Conservation (phyloP, 2,329 filamentous ascomycete species). For the Calonectria hongkongensis region DNA sequence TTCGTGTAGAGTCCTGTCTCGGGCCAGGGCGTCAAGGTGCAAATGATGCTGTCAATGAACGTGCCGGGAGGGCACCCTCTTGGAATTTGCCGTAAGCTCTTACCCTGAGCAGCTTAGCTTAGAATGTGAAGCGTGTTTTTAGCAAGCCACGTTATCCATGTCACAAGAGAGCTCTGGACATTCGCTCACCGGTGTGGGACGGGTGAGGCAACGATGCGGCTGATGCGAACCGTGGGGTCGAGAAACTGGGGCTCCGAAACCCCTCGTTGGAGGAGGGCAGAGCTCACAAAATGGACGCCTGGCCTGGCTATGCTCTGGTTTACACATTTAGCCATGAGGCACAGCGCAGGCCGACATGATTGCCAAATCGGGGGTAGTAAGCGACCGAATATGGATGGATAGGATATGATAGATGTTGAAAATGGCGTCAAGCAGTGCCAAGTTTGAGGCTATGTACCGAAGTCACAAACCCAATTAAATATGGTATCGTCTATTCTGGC, state of each 20-base stretch:
- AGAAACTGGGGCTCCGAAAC: neutral
- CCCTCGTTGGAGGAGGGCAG: neutral
- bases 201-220: neutral
- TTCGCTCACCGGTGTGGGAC: neutral
- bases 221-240: neutral
- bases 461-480: too few species aligned
- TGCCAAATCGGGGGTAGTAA: neutral
- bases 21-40: neutral
- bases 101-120: neutral
- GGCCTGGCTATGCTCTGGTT: too few species aligned
- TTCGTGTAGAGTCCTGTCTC: neutral
- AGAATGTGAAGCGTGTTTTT: neutral
- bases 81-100: neutral
- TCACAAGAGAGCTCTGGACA: neutral
- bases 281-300: neutral
- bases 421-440: too few species aligned
- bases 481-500: too few species aligned
- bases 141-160: slow-evolving; percentile 13
- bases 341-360: neutral
- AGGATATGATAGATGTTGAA: neutral
- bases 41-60: neutral
- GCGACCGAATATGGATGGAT: neutral
- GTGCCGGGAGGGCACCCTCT: neutral
- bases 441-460: too few species aligned
- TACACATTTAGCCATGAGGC: neutral